Base-by-base conservation (phyloP, 306 rosid genomes). In the Clitoria ternatea region DNA sequence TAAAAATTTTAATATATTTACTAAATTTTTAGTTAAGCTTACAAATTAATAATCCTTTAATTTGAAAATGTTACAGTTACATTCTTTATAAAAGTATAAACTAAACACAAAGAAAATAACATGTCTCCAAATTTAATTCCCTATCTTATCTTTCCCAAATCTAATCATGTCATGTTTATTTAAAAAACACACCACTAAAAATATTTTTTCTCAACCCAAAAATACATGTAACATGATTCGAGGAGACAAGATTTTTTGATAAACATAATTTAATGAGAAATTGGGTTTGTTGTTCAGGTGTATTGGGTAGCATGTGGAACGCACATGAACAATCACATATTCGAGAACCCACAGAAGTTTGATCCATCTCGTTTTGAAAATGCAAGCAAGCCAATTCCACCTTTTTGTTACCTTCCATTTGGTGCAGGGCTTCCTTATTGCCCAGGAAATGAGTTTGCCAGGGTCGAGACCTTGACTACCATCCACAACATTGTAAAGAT, bases 391-490 rank as follows among this genome's bases (percentile, higher is more conserved):
- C 82, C 82, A 80, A 53, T 85, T 62, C 77, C 87, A 55, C 72
- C 87, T 2, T 83, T 43, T 75, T 66, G 85, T 37, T 86, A 75
- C 80, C 35, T 86, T 35, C 66, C 90, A 30, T 83, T 83, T 78
- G 87, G 85, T 55, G 85, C 64, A 55, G 90, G 87, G 26, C 23
- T 64, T n/a, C 82, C 67, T 61, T 24, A 32, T 23, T 85, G 87
- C 83, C 36, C 77, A 36, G 90, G 87, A 15, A 85, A 85, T 9
- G 87, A 80, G 69, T 83, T 86, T 83, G 84, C 86, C 0, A 75
- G 85, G 63, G 83, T 83, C 14, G 76, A 86, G 45, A 82, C 83
- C 4, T 83, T 83, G 56, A 64, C 76, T 6, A 78, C 73, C 23
- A 72, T 83, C 26, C 87, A 83, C 72, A 80, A 86, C 68, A 44